Evolutionary conservation across 345 rosid genomes (phyloP), one percentile per base, ranked within the genome.

Genomic region (Brassica incana): DNA sequence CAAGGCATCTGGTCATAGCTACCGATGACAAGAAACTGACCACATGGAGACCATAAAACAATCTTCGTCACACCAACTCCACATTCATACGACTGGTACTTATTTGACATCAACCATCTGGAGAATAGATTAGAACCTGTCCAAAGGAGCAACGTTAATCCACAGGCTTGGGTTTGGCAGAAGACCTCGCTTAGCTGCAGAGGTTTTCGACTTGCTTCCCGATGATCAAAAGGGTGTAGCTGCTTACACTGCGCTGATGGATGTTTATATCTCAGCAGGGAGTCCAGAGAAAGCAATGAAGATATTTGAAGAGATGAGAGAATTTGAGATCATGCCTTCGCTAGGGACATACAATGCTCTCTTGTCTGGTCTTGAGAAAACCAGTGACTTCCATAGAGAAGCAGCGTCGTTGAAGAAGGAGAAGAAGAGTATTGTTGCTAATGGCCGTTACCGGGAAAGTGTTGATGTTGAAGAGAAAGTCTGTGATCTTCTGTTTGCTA

Each of bases 1-100:
- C 99, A 88, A 78, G 91, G 73, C 92, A 90, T 91, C 84, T 95
- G 99, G 81, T 95, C 99, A 75, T 90, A 95, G 85, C 99, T 93
- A 74, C 98, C 98, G 33, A 90, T 85, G 0, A 97, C 99, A 80
- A 93, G 87, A 91, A 86, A 95, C 83, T 91, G 98, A 60, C 98
- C 98, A 82, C 94, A 95, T 7, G 99, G 97, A 75, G 97, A 93
- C 97, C 98, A 95, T 27, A 92, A 90, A 78, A 95, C 89, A 73
- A 85, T 87, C 71, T 95, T 20, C 23, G 23, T 95, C 38, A 95
- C 98, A 75, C 99, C 98, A 67, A 95, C 85, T 50, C 99, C 99
- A 82, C 99, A 89, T 75, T 95, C 32, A 30, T 30, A 30, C 32
- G 3, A 30, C 32, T 30, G 32, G 32, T 30, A 2, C 32, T 30